Base-by-base conservation (phyloP, 2,329 filamentous ascomycete species). In the Harringtonia aguacate region DNA sequence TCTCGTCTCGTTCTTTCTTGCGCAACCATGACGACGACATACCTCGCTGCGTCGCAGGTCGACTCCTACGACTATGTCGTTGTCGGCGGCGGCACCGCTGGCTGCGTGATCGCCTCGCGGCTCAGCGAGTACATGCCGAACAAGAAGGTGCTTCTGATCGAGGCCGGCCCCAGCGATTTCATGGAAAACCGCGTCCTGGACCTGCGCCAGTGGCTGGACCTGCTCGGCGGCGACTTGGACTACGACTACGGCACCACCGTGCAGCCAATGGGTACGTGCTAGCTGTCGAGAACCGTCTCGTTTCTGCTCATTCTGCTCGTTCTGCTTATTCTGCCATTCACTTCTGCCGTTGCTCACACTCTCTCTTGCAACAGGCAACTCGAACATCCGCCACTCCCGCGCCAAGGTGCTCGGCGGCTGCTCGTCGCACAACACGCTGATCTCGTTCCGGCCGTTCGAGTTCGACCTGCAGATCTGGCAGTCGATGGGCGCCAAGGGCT, bases 371-470 rank as follows among this genome's bases (percentile, higher is more conserved):
- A n/a, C 34, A 46, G 50, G 87, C 59, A 95, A 95, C 71, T 92
- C 85, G 45, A 76, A 87, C 67, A 94, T 95, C 67, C 81, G 87
- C 52, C 88, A 94, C 69, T 94, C 88, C 14, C 82, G 88, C 50
- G 88, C 88, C 51, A 94, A 94, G 70, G 87, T 95, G 33, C 75
- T 95, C 27, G 88, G 88, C 53, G 88, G 88, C 53, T 95, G 88
- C 72, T 94, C 87, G 36, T 90, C 84, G 47, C 88, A 94, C 73
- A 95, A 95, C 67, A 94, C 88, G 18, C 72, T 94, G 56, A 94
- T 95, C 63, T 92, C 85, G 17, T 94, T 94, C 76, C 79, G 87
- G 22, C 86, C 88, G 8, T 94, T 94, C 59, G 79, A 88, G 62
- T 89, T 94, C 62, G 88, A 95, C 64, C 77, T 85, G 67, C 75